phyloP scores from a whole-genome alignment of 192 early-diverging fungal species.

The Dimargaris verticillata region DNA sequence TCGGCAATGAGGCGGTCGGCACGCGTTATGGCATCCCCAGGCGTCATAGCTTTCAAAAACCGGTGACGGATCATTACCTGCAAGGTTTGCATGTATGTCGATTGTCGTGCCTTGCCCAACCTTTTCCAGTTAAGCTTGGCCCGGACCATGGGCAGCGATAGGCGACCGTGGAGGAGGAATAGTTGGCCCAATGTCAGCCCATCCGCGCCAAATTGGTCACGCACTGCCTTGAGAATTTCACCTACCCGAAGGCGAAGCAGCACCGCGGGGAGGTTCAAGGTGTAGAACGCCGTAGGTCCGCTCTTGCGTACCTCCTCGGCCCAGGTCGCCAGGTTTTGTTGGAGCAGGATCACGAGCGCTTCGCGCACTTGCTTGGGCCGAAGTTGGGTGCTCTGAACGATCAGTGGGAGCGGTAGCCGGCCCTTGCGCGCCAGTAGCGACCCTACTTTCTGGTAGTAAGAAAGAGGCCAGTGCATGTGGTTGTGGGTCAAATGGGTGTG shows the following conservation, averaged over 20 bases:
- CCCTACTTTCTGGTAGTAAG: conserved; percentile 35
- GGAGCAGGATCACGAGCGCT: conserved; percentile 64
- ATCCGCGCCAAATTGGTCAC: conserved; percentile 38
- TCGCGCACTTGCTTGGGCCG: conserved; percentile 41
- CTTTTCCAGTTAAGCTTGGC: conserved; percentile 14
- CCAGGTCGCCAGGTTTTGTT: conserved; percentile 64
- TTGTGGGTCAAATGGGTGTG: neutral
- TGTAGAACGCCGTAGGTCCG: conserved; percentile 53
- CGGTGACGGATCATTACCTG: conserved; percentile 39
- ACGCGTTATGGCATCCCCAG: conserved; percentile 39
- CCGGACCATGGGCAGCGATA: conserved; percentile 19
- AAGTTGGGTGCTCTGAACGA: conserved; percentile 34
- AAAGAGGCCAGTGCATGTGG: conserved; percentile 2
- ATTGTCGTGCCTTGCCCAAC: conserved; percentile 13
- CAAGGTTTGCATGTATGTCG: conserved; percentile 15
- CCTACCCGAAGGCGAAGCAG: conserved; percentile 40
- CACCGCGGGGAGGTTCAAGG: conserved; percentile 32
- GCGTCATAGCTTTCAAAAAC: conserved; percentile 37
- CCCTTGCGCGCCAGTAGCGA: conserved; percentile 42
- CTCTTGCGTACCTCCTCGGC: conserved; percentile 40
- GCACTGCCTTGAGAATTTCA: conserved; percentile 31
- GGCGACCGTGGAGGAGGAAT: conserved; percentile 26
- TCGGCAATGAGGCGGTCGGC: conserved; percentile 41
- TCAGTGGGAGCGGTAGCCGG: conserved; percentile 36
- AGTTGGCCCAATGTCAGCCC: conserved; percentile 32